Conservation (phyloP, 176 grass and related monocot genomes). For the Oryza brachyantha region DNA sequence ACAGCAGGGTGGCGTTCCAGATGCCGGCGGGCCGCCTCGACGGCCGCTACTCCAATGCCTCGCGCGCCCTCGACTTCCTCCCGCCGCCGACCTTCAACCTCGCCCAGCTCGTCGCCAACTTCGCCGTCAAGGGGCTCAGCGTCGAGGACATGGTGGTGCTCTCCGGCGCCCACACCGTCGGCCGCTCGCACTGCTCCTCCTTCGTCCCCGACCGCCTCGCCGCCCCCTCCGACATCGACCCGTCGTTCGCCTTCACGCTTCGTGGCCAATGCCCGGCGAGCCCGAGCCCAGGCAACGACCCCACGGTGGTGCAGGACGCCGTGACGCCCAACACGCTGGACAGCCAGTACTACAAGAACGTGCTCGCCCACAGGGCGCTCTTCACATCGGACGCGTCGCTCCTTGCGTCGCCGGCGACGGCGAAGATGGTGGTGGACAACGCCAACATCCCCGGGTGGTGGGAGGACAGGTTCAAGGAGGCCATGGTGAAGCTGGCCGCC, state of each 20-base stretch:
- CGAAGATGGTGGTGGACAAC: conserved; percentile 15
- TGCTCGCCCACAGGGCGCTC: conserved; percentile 27
- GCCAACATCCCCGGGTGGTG: conserved; percentile 20
- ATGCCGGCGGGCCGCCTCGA: conserved; percentile 49
- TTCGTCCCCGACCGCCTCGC: conserved; percentile 34
- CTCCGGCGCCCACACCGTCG: conserved; percentile 46
- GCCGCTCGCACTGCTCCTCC: conserved; percentile 39
- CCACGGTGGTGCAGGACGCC: conserved; percentile 37
- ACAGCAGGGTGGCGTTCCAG: not conserved
- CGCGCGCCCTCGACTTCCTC: conserved; percentile 15
- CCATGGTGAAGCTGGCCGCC: conserved; percentile 51
- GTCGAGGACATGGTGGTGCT: conserved; percentile 42
- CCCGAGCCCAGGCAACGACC: conserved; percentile 9
- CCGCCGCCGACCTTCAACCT: not conserved
- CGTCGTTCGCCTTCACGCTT: not conserved
- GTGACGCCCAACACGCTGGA: conserved; percentile 29
- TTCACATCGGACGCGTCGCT: conserved; percentile 49
- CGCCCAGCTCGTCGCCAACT: not conserved
- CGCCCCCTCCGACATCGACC: not conserved
- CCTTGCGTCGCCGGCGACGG: conserved; percentile 13
- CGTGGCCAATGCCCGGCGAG: not conserved
- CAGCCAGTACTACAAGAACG: conserved; percentile 54
- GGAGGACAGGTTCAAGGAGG: conserved; percentile 23
- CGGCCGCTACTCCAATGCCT: not conserved
- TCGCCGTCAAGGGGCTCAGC: conserved; percentile 33